Conservation (phyloP, 768 basidiomycete genomes). For the Lentinula raphanica region DNA sequence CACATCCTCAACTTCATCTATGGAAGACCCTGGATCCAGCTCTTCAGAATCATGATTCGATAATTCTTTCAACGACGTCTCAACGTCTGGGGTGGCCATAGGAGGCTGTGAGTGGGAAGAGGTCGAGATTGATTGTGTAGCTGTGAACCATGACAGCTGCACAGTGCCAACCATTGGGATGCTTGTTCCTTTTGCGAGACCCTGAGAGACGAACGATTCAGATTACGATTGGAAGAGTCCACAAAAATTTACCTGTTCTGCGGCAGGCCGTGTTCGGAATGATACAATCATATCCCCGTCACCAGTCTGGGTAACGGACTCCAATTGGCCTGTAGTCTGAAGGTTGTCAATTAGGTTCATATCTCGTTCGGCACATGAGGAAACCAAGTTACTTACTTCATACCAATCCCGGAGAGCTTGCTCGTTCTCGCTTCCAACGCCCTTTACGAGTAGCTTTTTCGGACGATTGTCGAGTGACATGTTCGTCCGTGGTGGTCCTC, state of each 20-base stretch:
- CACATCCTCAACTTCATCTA: slow-evolving; percentile 53
- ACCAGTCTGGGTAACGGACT: slow-evolving; percentile 53
- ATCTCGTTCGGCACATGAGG: background rate
- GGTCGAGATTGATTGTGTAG: slow-evolving; percentile 14
- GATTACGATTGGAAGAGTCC: slow-evolving; percentile 1
- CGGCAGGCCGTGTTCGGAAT: slow-evolving; percentile 67
- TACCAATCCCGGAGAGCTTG: slow-evolving; percentile 78
- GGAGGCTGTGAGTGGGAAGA: slow-evolving; percentile 9
- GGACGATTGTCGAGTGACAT: slow-evolving; percentile 92
- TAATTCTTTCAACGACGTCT: background rate
- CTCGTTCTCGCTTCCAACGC: slow-evolving; percentile 43
- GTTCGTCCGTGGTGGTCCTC: slow-evolving; percentile 60
- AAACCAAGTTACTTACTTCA: slow-evolving; percentile 45
- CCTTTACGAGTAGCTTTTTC: slow-evolving; percentile 72
- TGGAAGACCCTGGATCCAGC: slow-evolving; percentile 23
- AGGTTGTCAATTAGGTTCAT: background rate
- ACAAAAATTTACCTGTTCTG: slow-evolving; percentile 60
- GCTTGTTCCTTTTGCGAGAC: slow-evolving; percentile 63
- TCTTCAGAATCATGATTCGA: slow-evolving; percentile 17
- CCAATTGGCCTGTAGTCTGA: slow-evolving; percentile 67
- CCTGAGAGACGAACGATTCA: slow-evolving; percentile 33
- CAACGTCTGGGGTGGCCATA: background rate
- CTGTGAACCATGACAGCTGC: slow-evolving; percentile 62
- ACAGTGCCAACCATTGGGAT: slow-evolving; percentile 64
- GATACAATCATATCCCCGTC: slow-evolving; percentile 56